Evolutionary conservation across 2,329 filamentous ascomycete genomes (phyloP), one percentile per base, ranked within the genome.

Genomic region (Fusarium sublunatum): DNA sequence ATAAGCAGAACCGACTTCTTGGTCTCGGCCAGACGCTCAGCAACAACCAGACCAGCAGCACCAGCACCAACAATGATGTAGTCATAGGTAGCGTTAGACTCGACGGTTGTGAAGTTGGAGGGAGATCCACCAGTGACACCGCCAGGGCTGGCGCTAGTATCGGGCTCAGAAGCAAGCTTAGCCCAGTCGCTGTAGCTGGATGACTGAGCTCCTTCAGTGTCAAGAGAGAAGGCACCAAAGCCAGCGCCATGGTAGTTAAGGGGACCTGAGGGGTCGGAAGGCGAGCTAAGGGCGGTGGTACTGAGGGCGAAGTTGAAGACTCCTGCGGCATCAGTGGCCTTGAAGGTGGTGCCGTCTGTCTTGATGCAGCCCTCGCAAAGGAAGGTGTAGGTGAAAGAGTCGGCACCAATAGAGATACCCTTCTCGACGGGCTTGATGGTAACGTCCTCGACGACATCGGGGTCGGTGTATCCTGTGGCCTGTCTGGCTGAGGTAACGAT

Each of bases 51-150:
- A 48, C 87, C 87, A 45, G 82, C 86, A 6, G 86, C 84, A 61
- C 87, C 87, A n/a, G 77, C 83, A 5, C 87, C 87, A 28, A 88
- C 81, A 29, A 90, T 79, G 48, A 90, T 85, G 74, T 89, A 89
- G 71, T 89, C 87, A 65, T 83, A 88, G 0, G 81, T 71, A 19
- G 59, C 56, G 39, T 68, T 70, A 2, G 68, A 72, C 39, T 72
- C 60, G 1, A 74, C 70, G 1, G 74, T 77, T 0, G 75, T 72
- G 11, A 77, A 66, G 38, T 71, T 72, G 2, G 55, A 50, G 2
- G 61, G 15, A 13, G 57, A 42, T n/a, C 57, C 42, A 5, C 59
- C 73, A 1, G 75, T 74, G 6, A 72, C 70, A 26, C 41, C 35
- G 3, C 73, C 58, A 5, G 71, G 71, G 31, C 70, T 39, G 2